These are phyloP conservation scores for Colletotrichum cuscutae DNA, from an alignment of 2,329 filamentous ascomycete species.

Conservation along the genomic window DNA sequence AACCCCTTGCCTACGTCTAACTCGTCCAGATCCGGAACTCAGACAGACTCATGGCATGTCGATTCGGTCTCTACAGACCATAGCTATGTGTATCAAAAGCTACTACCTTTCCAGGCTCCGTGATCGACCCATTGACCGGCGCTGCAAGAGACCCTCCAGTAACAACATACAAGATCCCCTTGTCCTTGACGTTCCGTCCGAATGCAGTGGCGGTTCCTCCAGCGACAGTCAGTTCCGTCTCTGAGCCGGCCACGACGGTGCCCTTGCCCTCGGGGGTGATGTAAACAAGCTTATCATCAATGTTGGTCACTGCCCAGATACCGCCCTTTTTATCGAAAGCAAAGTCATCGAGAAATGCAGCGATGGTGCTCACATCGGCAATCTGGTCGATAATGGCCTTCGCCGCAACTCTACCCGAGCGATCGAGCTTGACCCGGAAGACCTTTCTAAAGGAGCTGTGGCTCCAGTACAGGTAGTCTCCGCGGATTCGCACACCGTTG, in stretches of 20 bases:
- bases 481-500: not conserved
- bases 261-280: not conserved
- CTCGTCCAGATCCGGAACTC: no score
- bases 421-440: not conserved
- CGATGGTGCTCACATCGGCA: not conserved
- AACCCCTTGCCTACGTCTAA: no score
- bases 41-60: no score
- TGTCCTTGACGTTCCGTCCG: not conserved
- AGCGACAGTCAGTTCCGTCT: not conserved
- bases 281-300: not conserved
- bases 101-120: not conserved
- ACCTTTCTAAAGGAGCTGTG: not conserved
- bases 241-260: not conserved
- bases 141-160: not conserved
- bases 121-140: not conserved
- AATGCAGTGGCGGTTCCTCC: not conserved
- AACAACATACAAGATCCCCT: not conserved
- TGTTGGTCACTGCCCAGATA: not conserved
- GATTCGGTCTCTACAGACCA: not conserved
- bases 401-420: not conserved
- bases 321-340: not conserved
- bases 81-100: not conserved
- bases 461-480: not conserved
- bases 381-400: not conserved
- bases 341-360: not conserved